Evolutionary conservation across 2,329 filamentous ascomycete species (phyloP), one percentile per base, ranked within the genome.

Genomic region (Sporothrix brasiliensis): DNA sequence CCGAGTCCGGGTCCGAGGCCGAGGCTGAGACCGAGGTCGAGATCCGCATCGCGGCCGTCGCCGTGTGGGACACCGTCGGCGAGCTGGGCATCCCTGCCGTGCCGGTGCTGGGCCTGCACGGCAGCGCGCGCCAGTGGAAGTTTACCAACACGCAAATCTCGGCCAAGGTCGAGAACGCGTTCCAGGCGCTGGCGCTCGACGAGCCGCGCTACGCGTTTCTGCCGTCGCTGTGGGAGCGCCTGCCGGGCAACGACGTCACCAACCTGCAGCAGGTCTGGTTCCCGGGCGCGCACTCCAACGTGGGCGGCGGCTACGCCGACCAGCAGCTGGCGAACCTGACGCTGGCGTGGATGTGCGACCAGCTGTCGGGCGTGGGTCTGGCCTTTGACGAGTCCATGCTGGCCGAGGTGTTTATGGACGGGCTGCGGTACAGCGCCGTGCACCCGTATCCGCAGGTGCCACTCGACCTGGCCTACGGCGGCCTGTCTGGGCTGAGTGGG

Each of bases 281-380:
- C 75, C 85, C 88, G 0, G 88, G 88, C 13, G 84, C 83, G 68
- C 89, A 91, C 75, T 85, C 84, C 10, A 87, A 89, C 73, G 85
- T 89, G 53, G 88, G 88, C 27, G 88, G 88, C 30, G 88, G 88
- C 1, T 88, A 86, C 85, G 68, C 74, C 47, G 78, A 79, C 66
- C 78, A 79, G 74, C 76, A 78, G 70, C 74, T 79, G 0, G 75
- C 77, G 34, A 74, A 77, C 54, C 77, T 79, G 14, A 75, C 78
- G 1, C 74, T 79, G 3, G 77, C 78, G 0, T 79, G 78, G 78
- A 79, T 79, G 74, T 77, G 76, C 67, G 78, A 79, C 73, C 78
- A 79, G 69, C 77, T 79, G 19, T 73, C 77, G 1, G 72, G n/a
- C 0, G 70, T 79, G 34, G 78, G 78, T 53, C 67, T 79, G n/a